A percentile compares a stretch with the other conserved stretches of the same genome.
phyloP scores from a whole-genome alignment of 2,329 filamentous ascomycete genomes.

The Botryotinia globosa region DNA sequence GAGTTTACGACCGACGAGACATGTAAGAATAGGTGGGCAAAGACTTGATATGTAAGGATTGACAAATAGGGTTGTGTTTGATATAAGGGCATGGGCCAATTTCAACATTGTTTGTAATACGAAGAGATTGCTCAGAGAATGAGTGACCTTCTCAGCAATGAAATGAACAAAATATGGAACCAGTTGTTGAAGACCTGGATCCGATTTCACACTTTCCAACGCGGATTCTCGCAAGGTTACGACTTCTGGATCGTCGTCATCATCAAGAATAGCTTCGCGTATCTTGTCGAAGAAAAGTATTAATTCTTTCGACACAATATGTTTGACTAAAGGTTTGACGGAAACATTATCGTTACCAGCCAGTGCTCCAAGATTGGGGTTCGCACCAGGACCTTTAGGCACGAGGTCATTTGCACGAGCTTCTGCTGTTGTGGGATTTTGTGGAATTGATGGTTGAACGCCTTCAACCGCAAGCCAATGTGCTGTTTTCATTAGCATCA shows the following conservation, averaged over 20 bases:
- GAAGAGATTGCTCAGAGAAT: slow-evolving; percentile 86
- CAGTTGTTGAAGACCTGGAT: slow-evolving; percentile 91
- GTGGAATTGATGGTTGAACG: slow-evolving; percentile 92
- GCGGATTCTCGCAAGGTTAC: slow-evolving; percentile 75
- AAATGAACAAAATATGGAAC: slow-evolving; percentile 97
- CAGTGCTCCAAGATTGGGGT: slow-evolving; percentile 77
- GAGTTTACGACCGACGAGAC: slow-evolving; percentile 75
- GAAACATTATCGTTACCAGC: slow-evolving; percentile 79
- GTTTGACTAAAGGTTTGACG: slow-evolving; percentile 89
- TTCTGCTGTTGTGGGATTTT: slow-evolving; percentile 88
- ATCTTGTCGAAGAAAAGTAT: slow-evolving; percentile 97
- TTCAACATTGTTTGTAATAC: slow-evolving; percentile 90
- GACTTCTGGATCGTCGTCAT: slow-evolving; percentile 76
- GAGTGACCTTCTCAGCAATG: slow-evolving; percentile 92
- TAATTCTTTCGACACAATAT: slow-evolving; percentile 92
- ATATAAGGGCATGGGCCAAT: slow-evolving; percentile 77
- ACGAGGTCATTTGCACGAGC: slow-evolving; percentile 80
- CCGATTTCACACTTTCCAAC: slow-evolving; percentile 78
- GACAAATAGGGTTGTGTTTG: slow-evolving; percentile 75
- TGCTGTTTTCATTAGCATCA: slow-evolving; percentile 49
- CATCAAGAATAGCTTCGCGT: slow-evolving; percentile 81
- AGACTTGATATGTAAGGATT: slow-evolving; percentile 62
- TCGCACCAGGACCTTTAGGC: slow-evolving; percentile 85
- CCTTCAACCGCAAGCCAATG: slow-evolving; percentile 98
- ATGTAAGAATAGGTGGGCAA: slow-evolving; percentile 86